Evolutionary conservation across 2,329 filamentous ascomycete species (phyloP), one percentile per base, ranked within the genome.

Genomic region (Aspergillus floridensis): DNA sequence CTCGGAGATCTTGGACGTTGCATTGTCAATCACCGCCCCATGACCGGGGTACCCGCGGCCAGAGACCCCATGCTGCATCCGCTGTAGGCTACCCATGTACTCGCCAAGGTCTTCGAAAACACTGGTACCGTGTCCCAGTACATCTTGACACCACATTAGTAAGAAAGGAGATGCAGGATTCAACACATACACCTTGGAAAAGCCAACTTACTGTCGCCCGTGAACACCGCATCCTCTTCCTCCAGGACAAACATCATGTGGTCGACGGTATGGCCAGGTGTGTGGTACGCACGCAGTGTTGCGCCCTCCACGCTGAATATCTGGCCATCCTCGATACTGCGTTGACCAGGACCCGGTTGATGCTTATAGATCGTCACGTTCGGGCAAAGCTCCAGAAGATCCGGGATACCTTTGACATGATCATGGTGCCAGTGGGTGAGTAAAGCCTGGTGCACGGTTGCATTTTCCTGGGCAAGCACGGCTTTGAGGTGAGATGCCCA

Each of bases 401-500:
- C 87, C 2, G 78, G 72, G 24, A 97, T 84, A 7, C 95, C 95
- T 24, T 87, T 85, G 6, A 88, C 83, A 71, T 99, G 95, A 71
- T 99, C 95, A 47, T 80, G 84, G 72, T 99, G 95, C 92, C 93
- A 96, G 74, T 99, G 95, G 0, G 93, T 96, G 52, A 99, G 81
- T 22, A 99, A 80, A 0, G 88, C 87, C 19, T 82, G 79, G n/a
- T 85, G 80, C 24, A 98, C 80, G 0, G 80, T 84, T 21, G 89
- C 88, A 24, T 87, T 82, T 72, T 96, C 90, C 24, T 85, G 77
- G 6, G 80, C 74, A 2, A 98, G 81, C 0, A 88, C 85, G 4
- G 80, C 77, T 63, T 84, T 83, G 38, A 99, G 77, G 0, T 85
- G 83, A 0, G 81, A 74, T 47, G 86, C 81, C 93, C 93, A 99